Evolutionary conservation across 1,139 yeast species (phyloP).

Genomic region (Pichia sp.): DNA sequence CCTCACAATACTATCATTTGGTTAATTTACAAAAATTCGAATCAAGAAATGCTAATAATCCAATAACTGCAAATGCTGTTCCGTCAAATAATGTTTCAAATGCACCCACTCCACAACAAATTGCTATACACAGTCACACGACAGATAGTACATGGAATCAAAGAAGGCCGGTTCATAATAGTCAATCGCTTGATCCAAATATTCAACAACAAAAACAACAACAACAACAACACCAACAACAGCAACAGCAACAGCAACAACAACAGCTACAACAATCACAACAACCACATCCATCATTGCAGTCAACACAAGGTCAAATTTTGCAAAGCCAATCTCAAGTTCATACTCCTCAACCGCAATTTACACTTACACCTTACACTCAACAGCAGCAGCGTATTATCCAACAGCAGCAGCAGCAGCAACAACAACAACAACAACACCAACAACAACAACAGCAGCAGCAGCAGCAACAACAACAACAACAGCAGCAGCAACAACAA

Average conservation of each 20-base stretch:
- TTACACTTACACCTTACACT: too few species aligned
- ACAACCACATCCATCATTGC: too few species aligned
- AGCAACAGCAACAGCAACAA: background rate
- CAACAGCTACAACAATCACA: slow-evolving; percentile 1
- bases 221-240: slow-evolving; percentile 9
- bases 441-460: background rate
- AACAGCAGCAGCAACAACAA: background rate
- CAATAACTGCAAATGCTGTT: too few species aligned
- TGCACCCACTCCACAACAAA: background rate
- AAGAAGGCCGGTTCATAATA: slow-evolving; percentile 5
- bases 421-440: slow-evolving; percentile 1
- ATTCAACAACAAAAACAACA: slow-evolving; percentile 12
- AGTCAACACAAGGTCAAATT: too few species aligned
- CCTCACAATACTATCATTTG: slow-evolving; percentile 67
- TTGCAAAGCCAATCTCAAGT: background rate
- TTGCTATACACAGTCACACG: background rate
- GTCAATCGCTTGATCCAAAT: slow-evolving; percentile 15
- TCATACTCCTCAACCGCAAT: background rate
- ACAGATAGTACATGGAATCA: slow-evolving; percentile 5
- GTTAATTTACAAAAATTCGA: slow-evolving; percentile 63
- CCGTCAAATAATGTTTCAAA: too few species aligned
- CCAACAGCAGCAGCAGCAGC: slow-evolving; percentile 16
- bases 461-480: background rate
- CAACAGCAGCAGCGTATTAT: background rate
- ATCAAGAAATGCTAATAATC: background rate